These are phyloP conservation scores for Saturnispora dispora DNA, from an alignment of 805 yeast species.

Conservation along the genomic window DNA sequence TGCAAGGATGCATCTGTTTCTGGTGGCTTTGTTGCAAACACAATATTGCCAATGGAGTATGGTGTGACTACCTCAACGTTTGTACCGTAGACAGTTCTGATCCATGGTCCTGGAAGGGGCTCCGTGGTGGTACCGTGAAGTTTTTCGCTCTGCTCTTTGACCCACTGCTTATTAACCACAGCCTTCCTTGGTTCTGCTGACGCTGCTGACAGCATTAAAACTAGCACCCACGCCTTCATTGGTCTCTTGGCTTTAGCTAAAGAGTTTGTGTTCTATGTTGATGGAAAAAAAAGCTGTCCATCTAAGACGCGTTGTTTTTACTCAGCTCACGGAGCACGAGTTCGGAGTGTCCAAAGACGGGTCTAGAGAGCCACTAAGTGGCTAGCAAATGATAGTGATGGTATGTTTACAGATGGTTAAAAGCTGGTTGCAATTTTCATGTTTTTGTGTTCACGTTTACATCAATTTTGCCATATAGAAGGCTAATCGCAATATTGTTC, in stretches of 20 bases:
- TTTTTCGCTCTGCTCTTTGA: conserved; percentile 15
- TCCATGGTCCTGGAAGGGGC: conserved; percentile 51
- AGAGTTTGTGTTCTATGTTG: background rate
- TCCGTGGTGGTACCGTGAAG: conserved; percentile 11
- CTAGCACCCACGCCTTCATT: background rate
- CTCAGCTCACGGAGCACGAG: background rate
- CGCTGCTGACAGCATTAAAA: background rate
- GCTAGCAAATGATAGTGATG: background rate
- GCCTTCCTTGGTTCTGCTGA: conserved; percentile 17
- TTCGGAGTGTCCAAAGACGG: background rate
- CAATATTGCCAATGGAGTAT: conserved; percentile 53
- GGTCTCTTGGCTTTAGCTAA: background rate
- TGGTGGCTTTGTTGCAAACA: conserved; percentile 63
- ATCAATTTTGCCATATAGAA: too few species aligned
- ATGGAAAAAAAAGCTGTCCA: background rate
- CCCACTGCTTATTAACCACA: conserved; percentile 21
- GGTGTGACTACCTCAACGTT: conserved; percentile 54
- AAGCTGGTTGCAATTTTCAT: too few species aligned
- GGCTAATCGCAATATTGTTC: too few species aligned
- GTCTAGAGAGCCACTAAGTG: background rate
- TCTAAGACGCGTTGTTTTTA: background rate
- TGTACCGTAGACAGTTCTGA: conserved; percentile 55
- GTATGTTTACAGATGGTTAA: too few species aligned
- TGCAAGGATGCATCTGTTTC: conserved; percentile 44
- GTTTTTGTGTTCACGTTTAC: too few species aligned